Evolutionary conservation across 768 basidiomycete genomes (phyloP).

Genomic region (Podaxis rugospora): DNA sequence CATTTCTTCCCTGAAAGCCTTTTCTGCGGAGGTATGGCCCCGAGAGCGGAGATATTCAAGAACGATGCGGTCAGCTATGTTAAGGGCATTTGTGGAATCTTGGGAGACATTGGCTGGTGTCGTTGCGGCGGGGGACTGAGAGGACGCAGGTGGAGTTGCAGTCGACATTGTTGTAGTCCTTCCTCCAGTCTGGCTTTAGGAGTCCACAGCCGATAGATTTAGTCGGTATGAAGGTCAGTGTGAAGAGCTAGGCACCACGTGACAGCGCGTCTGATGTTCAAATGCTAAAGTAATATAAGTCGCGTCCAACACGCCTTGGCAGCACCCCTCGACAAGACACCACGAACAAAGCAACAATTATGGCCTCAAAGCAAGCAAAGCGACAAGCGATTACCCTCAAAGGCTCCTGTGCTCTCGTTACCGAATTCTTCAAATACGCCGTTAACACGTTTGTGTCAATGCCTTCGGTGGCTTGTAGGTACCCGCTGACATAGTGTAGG

Average conservation of each 20-base stretch:
- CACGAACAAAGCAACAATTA: slow-evolving; percentile 16
- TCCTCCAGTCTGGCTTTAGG: neutral
- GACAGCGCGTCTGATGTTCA: slow-evolving; percentile 23
- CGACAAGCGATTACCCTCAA: slow-evolving; percentile 90
- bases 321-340: slow-evolving; percentile 7
- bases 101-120: slow-evolving; percentile 41
- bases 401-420: slow-evolving; percentile 89
- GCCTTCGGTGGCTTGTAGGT: slow-evolving; percentile 1
- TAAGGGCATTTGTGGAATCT: slow-evolving; percentile 28
- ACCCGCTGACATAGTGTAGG: slow-evolving; percentile 33
- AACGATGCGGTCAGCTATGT: slow-evolving; percentile 38
- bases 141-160: slow-evolving; percentile 46
- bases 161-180: slow-evolving; percentile 33
- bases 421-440: slow-evolving; percentile 99
- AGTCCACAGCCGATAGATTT: neutral
- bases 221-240: neutral
- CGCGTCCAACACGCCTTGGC: slow-evolving; percentile 5
- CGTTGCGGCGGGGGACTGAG: slow-evolving; percentile 42
- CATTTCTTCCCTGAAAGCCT: slow-evolving; percentile 40
- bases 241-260: slow-evolving; percentile 20
- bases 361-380: slow-evolving; percentile 46
- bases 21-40: slow-evolving; percentile 45
- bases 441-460: slow-evolving; percentile 78
- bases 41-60: slow-evolving; percentile 47
- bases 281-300: slow-evolving; percentile 12